Evolutionary conservation across 768 basidiomycete genomes (phyloP).

Genomic region (Trametes sanguinea): DNA sequence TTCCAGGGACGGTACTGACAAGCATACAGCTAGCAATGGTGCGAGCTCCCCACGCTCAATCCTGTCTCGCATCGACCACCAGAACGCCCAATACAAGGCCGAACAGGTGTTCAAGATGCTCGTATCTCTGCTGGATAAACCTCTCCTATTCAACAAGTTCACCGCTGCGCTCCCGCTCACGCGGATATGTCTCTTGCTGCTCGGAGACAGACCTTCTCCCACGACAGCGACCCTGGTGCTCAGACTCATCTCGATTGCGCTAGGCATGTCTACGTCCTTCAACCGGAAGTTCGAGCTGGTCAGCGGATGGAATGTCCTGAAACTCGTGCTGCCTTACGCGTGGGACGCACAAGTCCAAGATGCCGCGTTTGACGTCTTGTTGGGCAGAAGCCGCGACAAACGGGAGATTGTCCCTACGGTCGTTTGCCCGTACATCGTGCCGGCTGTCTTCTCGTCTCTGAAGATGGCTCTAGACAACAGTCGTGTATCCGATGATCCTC

Average conservation of each 20-base stretch:
- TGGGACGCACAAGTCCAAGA: conserved; percentile 74
- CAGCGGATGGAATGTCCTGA: conserved; percentile 80
- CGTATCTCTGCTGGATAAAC: conserved; percentile 59
- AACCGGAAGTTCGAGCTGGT: conserved; percentile 81
- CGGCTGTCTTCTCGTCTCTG: conserved; percentile 70
- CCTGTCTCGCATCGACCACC: conserved; percentile 56
- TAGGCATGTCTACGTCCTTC: conserved; percentile 61
- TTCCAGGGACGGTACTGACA: background rate
- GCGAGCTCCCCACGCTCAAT: conserved; percentile 50
- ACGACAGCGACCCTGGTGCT: conserved; percentile 61
- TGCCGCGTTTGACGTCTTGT: conserved; percentile 67
- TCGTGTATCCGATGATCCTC: conserved; percentile 31
- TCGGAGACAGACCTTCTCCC: conserved; percentile 72
- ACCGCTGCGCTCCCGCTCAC: conserved; percentile 72
- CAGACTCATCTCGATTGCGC: conserved; percentile 56
- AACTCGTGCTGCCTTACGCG: conserved; percentile 58
- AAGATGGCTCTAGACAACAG: conserved; percentile 49
- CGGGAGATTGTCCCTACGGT: conserved; percentile 37
- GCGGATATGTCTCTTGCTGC: conserved; percentile 75
- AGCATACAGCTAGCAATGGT: conserved; percentile 12
- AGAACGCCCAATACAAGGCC: conserved; percentile 55
- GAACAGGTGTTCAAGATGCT: conserved; percentile 69
- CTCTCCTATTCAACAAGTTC: conserved; percentile 61
- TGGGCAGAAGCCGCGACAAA: conserved; percentile 46
- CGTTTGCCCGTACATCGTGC: conserved; percentile 67